A percentile compares a stretch with the other conserved stretches of the same genome.
Conservation (phyloP, 2,329 filamentous ascomycete genomes). For the Trichoderma guizhouense region DNA sequence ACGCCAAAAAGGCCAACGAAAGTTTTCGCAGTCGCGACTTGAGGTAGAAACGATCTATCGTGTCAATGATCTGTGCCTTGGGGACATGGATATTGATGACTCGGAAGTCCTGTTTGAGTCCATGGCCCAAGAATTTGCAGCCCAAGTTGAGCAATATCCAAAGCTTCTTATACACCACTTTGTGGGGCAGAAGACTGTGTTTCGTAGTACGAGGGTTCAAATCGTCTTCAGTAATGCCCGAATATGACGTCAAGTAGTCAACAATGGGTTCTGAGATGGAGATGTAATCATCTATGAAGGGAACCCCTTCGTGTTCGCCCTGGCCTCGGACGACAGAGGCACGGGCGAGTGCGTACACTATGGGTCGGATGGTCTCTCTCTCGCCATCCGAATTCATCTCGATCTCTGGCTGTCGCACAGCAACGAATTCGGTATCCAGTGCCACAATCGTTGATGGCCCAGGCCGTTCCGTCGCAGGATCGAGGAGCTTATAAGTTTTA, state of each 20-base stretch:
- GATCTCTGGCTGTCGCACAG: slow-evolving; percentile 87
- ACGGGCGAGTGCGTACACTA: slow-evolving; percentile 85
- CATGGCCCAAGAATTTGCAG: slow-evolving; percentile 90
- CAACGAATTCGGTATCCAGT: slow-evolving; percentile 94
- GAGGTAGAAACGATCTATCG: slow-evolving; percentile 86
- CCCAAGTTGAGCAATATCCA: slow-evolving; percentile 95
- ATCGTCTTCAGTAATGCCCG: slow-evolving; percentile 82
- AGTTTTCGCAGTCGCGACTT: slow-evolving; percentile 78
- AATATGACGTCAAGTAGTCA: slow-evolving; percentile 92
- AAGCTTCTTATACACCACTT: slow-evolving; percentile 94
- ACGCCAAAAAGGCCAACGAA: slow-evolving; percentile 85
- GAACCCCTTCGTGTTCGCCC: slow-evolving; percentile 72
- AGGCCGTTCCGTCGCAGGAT: slow-evolving; percentile 60
- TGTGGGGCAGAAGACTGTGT: slow-evolving; percentile 82
- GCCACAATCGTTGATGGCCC: slow-evolving; percentile 73
- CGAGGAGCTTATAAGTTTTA: slow-evolving; percentile 59
- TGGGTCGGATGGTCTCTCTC: slow-evolving; percentile 86
- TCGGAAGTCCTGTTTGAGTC: slow-evolving; percentile 90
- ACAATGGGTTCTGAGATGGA: slow-evolving; percentile 85
- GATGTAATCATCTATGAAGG: slow-evolving; percentile 98
- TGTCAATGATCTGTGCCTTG: slow-evolving; percentile 86
- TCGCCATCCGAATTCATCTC: slow-evolving; percentile 94
- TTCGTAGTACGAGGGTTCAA: slow-evolving; percentile 73
- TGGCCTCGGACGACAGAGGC: slow-evolving; percentile 84
- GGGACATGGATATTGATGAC: slow-evolving; percentile 98